phyloP scores from a whole-genome alignment of 2,329 filamentous ascomycete genomes.

The Davidsoniella eucalypti region DNA sequence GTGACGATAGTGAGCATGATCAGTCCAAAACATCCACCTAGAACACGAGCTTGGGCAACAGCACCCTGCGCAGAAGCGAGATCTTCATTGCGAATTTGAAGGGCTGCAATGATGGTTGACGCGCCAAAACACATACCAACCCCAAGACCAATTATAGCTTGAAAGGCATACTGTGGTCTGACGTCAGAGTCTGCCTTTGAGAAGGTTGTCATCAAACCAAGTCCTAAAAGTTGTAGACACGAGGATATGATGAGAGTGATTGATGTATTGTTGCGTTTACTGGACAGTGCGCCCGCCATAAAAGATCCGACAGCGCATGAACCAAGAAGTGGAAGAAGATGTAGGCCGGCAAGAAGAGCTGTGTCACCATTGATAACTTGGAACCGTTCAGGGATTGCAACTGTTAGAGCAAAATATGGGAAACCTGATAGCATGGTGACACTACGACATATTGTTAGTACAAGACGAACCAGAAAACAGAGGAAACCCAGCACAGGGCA shows the following conservation, averaged over 20 bases:
- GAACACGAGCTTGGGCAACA: conserved; percentile 40
- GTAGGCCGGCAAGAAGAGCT: conserved; percentile 37
- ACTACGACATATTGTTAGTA: conserved; percentile 19
- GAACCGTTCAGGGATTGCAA: conserved; percentile 42
- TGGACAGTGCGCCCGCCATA: conserved; percentile 35
- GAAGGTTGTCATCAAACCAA: conserved; percentile 32
- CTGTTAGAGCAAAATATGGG: conserved; percentile 39
- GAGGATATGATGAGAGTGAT: conserved; percentile 33
- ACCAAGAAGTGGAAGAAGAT: conserved; percentile 41
- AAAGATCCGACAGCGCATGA: conserved; percentile 40
- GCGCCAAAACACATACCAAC: conserved; percentile 41
- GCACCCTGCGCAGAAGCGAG: conserved; percentile 43
- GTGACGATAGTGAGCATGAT: conserved; percentile 43
- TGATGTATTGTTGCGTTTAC: conserved; percentile 36
- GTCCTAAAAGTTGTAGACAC: conserved; percentile 34
- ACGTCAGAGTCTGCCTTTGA: conserved; percentile 19
- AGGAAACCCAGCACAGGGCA: too few relatives aligned
- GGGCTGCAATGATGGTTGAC: conserved; percentile 39
- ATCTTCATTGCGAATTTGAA: conserved; percentile 30
- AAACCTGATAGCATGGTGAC: conserved; percentile 41
- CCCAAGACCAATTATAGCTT: conserved; percentile 40
- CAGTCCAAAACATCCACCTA: conserved; percentile 43
- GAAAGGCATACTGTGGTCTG: conserved; percentile 34
- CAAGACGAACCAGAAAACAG: neutral
- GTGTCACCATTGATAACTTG: conserved; percentile 40